Base-by-base conservation (phyloP, 805 yeast species). In the Starmerella asiatica region DNA sequence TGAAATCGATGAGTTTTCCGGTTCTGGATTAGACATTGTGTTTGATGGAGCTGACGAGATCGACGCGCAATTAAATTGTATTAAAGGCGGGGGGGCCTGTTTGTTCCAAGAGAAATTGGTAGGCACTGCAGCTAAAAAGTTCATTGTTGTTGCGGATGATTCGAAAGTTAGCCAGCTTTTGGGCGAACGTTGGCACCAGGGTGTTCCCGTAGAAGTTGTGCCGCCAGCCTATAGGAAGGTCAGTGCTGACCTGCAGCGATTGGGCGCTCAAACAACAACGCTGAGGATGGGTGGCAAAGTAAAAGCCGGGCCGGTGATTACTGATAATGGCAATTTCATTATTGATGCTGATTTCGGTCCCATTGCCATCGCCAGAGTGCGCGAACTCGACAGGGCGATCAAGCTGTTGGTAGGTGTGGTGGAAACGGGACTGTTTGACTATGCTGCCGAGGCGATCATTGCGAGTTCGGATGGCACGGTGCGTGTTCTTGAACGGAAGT, bases 31-130 rank as follows among this genome's bases (percentile, higher is more conserved):
- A 33, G 98, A 91, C 57, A 75, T 91, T 51, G 94, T 95, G 1
- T 91, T 91, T 58, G 99, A 91, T 60, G 99, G 99, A 33, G 97
- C 98, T 2, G 99, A 91, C 61, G 98, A 91, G 61, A 86, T 86
- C 42, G 98, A 88, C 60, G 56, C 72, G 4, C 56, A 68, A 17
- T 68, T 91, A 52, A 82, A 85, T 56, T 76, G 86, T 53, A 91
- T 91, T 58, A 91, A 91, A 63, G 99, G 99, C 50, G 99, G 99
- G 36, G 99, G 99, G 31, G 99, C 96, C 2, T 91, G 99, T 60
- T 67, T 85, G 47, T 79, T 91, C 64, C 98, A 88, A 64, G 99
- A 91, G 60, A 91, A 91, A 63, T 68, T 91, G 39, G 94, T 91
- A 12, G 94, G 95, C 15, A 70, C 73, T 41, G 74, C 83, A 45